Percentiles rank a stretch among this genome's conserved stretches.
phyloP scores from a whole-genome alignment of 768 basidiomycete genomes.

The Leucocoprinus sp. region DNA sequence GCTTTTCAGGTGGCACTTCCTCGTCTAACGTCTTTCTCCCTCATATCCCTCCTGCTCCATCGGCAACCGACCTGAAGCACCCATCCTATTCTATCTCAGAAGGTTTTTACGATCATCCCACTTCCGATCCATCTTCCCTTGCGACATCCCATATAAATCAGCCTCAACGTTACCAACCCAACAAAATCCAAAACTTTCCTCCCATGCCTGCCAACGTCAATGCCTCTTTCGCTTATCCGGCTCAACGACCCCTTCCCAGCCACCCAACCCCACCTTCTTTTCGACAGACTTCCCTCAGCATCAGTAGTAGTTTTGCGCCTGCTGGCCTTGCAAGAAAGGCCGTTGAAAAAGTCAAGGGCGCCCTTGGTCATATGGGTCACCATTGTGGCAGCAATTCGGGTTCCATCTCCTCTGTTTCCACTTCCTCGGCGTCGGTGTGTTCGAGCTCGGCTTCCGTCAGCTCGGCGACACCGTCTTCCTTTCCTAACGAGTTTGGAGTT shows the following conservation, averaged over 20 bases:
- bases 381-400: conserved; percentile 22
- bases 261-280: conserved; percentile 17
- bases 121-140: conserved; percentile 16
- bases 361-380: conserved; percentile 39
- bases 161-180: conserved; percentile 20
- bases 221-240: conserved; percentile 7
- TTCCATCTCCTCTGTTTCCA: conserved; percentile 40
- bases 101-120: conserved; percentile 19
- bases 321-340: conserved; percentile 72
- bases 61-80: conserved; percentile 23
- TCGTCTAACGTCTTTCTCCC: conserved; percentile 16
- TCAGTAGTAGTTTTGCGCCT: conserved; percentile 59
- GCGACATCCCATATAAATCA: conserved; percentile 5
- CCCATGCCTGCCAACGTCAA: conserved; percentile 15
- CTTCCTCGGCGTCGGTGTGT: conserved; percentile 3
- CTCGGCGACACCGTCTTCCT: conserved; percentile 30
- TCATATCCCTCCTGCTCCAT: conserved; percentile 22
- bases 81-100: conserved; percentile 29
- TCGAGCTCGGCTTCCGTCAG: conserved; percentile 14
- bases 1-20: conserved; percentile 18
- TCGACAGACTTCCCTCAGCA: conserved; percentile 55
- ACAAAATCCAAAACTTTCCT: conserved; percentile 21
- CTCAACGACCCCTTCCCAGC: conserved; percentile 6
- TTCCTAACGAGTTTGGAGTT: conserved; percentile 21
- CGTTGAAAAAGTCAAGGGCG: conserved; percentile 68